Conservation (phyloP, 768 basidiomycete genomes). For the Phallus indusiatus region DNA sequence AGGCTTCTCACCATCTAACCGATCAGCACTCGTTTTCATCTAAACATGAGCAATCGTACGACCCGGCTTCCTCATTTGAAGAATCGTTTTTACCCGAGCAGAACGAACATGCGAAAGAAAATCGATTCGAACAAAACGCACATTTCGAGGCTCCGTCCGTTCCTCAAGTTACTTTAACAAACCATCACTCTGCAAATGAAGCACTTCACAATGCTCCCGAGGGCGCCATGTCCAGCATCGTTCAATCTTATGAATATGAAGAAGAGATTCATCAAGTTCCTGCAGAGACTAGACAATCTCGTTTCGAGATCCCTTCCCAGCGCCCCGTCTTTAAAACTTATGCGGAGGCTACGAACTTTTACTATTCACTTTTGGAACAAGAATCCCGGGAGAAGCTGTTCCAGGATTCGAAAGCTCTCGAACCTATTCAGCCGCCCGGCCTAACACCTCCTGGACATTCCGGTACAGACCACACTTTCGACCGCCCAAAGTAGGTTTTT, state of each 20-base stretch:
- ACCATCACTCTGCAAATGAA: too few relatives aligned
- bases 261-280: neutral
- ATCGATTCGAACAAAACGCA: too few relatives aligned
- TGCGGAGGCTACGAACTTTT: neutral
- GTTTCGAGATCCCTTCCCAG: neutral
- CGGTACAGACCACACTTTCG: neutral
- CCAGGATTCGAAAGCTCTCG: neutral
- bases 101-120: too few relatives aligned
- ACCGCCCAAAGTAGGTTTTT: neutral
- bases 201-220: too few relatives aligned
- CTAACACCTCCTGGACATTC: neutral
- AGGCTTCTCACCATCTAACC: neutral
- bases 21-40: neutral
- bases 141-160: too few relatives aligned
- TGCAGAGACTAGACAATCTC: neutral
- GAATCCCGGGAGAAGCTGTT: neutral
- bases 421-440: neutral
- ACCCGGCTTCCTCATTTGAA: too few relatives aligned
- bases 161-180: too few relatives aligned
- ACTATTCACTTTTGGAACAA: neutral
- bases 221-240: too few relatives aligned
- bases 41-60: too few relatives aligned
- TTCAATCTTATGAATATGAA: neutral
- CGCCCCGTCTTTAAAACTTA: neutral
- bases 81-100: too few relatives aligned